Evolutionary conservation across 768 basidiomycete genomes (phyloP), one percentile per base, ranked within the genome.

Genomic region (Pulveroboletus ravenelii): DNA sequence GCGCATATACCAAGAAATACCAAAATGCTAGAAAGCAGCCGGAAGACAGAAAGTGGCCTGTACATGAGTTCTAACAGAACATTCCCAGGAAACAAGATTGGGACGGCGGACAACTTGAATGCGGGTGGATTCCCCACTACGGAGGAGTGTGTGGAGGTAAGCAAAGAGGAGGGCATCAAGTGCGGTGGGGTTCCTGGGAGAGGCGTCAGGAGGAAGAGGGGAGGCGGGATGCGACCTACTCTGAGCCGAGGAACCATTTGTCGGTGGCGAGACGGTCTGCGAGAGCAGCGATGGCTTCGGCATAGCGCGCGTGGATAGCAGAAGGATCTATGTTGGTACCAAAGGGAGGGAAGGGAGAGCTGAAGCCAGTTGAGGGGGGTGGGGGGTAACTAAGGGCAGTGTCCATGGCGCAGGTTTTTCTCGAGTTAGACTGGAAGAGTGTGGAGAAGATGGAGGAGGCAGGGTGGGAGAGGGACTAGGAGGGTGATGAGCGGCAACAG

Each of bases 151-250:
- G 64, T 90, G 83, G 12, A 93, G 72, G 59, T 93, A 93, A 1
- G 90, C 89, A 62, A 92, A 93, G 6, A 79, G 72, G 39, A 91
- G 79, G 3, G 90, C 89, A 62, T 93, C 90, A 13, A 93, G 79
- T 0, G 85, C 78, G 1, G 90, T 93, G 18, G 90, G 86, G 23
- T 74, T 72, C 43, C 89, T 93, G 50, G n/a, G 14, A 43, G n/a
- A 32, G 34, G 10, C 15, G 50, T 62, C 13, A 57, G 40, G 30
- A 34, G 38, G 53, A 38, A 31, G 9, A 51, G 27, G 25, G 31
- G 18, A 23, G 6, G 8, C 42, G 3, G 53, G 39, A 57, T 59
- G n/a, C 9, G 13, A 50, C 78, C 42, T 62, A 90, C 90, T 67
- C 70, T 12, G 88, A 91, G 34, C 76, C 83, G 3, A 93, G 77